These are phyloP conservation scores for Marasmius sp. DNA, from an alignment of 1,284 basidiomycete genomes.

Conservation along the genomic window DNA sequence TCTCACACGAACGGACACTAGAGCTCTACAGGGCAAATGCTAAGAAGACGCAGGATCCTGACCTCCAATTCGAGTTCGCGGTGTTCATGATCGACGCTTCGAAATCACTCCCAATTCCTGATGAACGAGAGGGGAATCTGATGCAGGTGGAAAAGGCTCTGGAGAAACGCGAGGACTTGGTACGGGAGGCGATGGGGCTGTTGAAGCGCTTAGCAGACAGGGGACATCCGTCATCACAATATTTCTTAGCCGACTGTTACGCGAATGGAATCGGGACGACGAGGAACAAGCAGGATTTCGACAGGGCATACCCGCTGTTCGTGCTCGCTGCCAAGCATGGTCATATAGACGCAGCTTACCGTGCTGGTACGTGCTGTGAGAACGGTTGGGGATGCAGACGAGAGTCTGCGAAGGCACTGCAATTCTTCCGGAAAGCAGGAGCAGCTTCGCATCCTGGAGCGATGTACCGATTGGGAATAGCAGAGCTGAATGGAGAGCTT, in stretches of 20 bases:
- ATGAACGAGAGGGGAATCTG: constrained; percentile 63
- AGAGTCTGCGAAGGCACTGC: constrained; percentile 89
- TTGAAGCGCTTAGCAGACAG: constrained; percentile 91
- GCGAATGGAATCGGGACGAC: constrained; percentile 94
- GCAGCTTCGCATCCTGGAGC: constrained; percentile 91
- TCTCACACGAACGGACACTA: constrained; percentile 93
- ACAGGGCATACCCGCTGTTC: constrained; percentile 94
- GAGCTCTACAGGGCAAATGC: constrained; percentile 97
- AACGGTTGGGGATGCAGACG: constrained; percentile 98
- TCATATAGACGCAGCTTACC: constrained; percentile 95
- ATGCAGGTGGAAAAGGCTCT: constrained; percentile 78
- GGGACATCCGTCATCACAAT: constrained; percentile 93
- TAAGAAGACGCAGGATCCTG: constrained; percentile 98
- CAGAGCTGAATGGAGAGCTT: constrained; percentile 95
- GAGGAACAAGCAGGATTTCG: constrained; percentile 92
- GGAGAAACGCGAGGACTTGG: constrained; percentile 83
- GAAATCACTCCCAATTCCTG: constrained; percentile 80
- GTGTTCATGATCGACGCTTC: constrained; percentile 98
- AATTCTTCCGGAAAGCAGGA: constrained; percentile 93
- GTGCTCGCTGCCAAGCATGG: constrained; percentile 97
- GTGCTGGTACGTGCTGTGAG: constrained; percentile 97
- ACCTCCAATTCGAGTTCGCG: constrained; percentile 96
- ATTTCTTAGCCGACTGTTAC: constrained; percentile 97
- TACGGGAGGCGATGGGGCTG: constrained; percentile 83
- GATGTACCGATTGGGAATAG: constrained; percentile 95